Evolutionary conservation across 352 stramenopile genomes (phyloP), one percentile per base, ranked within the genome.

Genomic region (Phytopythium montanum): DNA sequence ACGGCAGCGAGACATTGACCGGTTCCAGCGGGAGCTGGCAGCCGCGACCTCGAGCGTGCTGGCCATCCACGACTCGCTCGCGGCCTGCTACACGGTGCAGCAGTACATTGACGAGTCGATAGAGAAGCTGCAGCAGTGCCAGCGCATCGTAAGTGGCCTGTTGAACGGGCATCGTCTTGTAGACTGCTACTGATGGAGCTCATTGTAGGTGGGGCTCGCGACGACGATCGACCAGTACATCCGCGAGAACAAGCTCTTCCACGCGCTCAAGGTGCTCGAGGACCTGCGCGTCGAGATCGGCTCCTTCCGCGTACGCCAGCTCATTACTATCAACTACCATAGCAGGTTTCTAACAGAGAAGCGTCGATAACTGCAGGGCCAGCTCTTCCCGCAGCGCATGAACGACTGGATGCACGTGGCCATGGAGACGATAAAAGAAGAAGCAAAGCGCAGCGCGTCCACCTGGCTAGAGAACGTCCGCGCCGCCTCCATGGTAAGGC

Each of bases 331-430:
- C 19, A 3, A 25, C 9, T 21, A 5, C 6, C 6, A 4, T 13
- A 25, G 18, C 19, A 9, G 38, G 5, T 14, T 33, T 12, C 14
- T 53, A 5, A 25, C 26, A 34, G 29, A 26, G 16, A 44, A 31
- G 0, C 10, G 34, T 49, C 33, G 13, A 6, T 23, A 5, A n/a
- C 16, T 36, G 3, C 61, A 90, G 83, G 80, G 83, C n/a, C 79
- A 85, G 66, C 55, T 88, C 36, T 90, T 92, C 60, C 80, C 79
- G 9, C 76, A 88, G 59, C 76, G 79, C 26, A 89, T 90, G 73
- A 89, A 86, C 59, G 79, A 87, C 53, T 92, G 83, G 83, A 90
- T 90, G 70, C 75, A 87, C 45, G 70, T 76, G 14, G 79, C 83
- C 2, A 81, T 90, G 72, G 68, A 75, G 41, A 86, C 76, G 8